These are phyloP conservation scores for Penicillium tannophilum DNA, from an alignment of 495 filamentous ascomycete genomes.

Conservation along the genomic window DNA sequence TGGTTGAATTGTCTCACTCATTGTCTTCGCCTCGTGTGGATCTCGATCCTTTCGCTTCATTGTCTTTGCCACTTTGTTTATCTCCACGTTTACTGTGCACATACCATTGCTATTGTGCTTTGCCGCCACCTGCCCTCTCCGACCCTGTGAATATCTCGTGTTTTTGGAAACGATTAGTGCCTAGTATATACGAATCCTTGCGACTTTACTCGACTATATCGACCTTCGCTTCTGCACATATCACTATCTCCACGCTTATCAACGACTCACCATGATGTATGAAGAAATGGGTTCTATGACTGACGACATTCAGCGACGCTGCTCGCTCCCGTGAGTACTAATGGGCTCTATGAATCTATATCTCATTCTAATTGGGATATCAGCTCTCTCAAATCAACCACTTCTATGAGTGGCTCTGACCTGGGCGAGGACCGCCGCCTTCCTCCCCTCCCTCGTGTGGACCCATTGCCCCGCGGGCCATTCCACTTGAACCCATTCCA, in stretches of 20 bases:
- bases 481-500: slow-evolving; percentile 48
- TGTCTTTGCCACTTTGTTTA: slow-evolving; percentile 28
- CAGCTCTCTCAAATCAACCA: slow-evolving; percentile 26
- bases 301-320: slow-evolving; percentile 37
- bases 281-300: slow-evolving; percentile 38
- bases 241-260: slow-evolving; percentile 11
- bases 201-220: slow-evolving; percentile 14
- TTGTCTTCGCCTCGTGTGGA: slow-evolving; percentile 29
- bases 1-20: slow-evolving; percentile 23
- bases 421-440: slow-evolving; percentile 42
- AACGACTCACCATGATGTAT: slow-evolving; percentile 30
- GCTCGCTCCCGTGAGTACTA: slow-evolving; percentile 44
- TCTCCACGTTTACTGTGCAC: slow-evolving; percentile 20
- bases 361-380: slow-evolving; percentile 9
- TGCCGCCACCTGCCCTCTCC: slow-evolving; percentile 6
- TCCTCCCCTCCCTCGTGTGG: slow-evolving; percentile 46
- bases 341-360: neutral
- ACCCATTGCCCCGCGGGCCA: slow-evolving; percentile 45
- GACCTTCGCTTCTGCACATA: slow-evolving; percentile 24
- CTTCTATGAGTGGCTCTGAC: slow-evolving; percentile 23
- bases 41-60: slow-evolving; percentile 21
- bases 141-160: slow-evolving; percentile 15
- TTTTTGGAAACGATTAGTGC: slow-evolving; percentile 4
- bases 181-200: slow-evolving; percentile 26
- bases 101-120: slow-evolving; percentile 25